phyloP scores from a whole-genome alignment of 2,329 filamentous ascomycete species.

The Pseudopithomyces maydicus region DNA sequence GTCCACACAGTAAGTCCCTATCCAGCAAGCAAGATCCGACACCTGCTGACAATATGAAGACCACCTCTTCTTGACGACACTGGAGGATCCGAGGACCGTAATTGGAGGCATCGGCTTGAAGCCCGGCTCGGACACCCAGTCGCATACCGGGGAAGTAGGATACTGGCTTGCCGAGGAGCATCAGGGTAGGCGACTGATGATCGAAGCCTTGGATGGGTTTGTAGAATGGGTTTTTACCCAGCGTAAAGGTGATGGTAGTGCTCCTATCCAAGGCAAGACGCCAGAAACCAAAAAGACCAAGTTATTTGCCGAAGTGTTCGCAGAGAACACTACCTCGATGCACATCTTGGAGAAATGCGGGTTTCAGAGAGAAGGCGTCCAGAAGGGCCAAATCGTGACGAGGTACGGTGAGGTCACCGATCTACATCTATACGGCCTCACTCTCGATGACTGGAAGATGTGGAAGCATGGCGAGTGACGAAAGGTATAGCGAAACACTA shows the following conservation, averaged over 20 bases:
- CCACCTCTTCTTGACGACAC: constrained; percentile 25
- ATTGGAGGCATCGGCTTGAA: constrained; percentile 48
- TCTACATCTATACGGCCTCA: constrained; percentile 41
- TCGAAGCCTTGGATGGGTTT: constrained; percentile 39
- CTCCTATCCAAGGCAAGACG: constrained; percentile 5
- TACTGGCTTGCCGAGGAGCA: constrained; percentile 49
- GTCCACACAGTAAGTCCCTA: not conserved
- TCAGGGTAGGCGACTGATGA: constrained; percentile 44
- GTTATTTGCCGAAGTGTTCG: constrained; percentile 35
- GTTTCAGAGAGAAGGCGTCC: constrained; percentile 43
- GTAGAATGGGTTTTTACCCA: constrained; percentile 40
- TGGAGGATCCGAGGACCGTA: constrained; percentile 14
- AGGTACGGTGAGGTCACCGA: constrained; percentile 36
- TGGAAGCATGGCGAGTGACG: constrained; percentile 6
- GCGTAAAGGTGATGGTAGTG: constrained; percentile 7
- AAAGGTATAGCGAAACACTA: not conserved
- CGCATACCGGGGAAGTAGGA: constrained; percentile 47
- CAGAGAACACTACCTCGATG: constrained; percentile 43
- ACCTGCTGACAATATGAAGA: constrained; percentile 1
- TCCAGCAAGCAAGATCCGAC: constrained; percentile 16
- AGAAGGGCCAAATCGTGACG: constrained; percentile 42
- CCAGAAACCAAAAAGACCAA: constrained; percentile 29
- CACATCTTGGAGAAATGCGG: constrained; percentile 45
- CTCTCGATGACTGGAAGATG: constrained; percentile 38
- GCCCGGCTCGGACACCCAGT: constrained; percentile 39